phyloP scores from a whole-genome alignment of 148 eudicot species.

The Chenopodium berlandieri region DNA sequence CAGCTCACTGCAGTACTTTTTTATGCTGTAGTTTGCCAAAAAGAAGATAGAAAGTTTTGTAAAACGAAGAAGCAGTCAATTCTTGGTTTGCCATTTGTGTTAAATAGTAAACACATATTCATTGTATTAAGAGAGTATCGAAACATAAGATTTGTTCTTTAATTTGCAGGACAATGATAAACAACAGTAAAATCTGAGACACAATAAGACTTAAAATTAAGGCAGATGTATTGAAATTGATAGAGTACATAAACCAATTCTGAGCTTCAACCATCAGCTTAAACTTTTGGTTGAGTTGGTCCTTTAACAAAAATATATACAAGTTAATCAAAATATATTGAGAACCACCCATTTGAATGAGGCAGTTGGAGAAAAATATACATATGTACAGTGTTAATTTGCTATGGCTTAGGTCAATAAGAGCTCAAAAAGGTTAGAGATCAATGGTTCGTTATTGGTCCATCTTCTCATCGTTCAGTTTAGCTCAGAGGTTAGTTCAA shows the following conservation, averaged over 20 bases:
- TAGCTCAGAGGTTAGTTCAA: conserved; percentile 14
- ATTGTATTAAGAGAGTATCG: not conserved
- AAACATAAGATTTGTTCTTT: too few relatives aligned
- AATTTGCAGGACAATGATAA: not conserved
- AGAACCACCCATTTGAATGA: not conserved
- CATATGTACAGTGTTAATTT: not conserved
- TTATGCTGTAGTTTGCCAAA: too few relatives aligned
- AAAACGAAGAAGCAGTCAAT: too few relatives aligned
- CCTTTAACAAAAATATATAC: too few relatives aligned
- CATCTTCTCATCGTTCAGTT: not conserved
- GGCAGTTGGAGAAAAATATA: not conserved
- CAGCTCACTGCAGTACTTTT: too few relatives aligned
- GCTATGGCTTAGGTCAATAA: not conserved
- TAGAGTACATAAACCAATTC: too few relatives aligned
- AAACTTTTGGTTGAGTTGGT: too few relatives aligned
- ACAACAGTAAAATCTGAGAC: not conserved
- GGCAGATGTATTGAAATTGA: not conserved
- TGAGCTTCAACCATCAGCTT: too few relatives aligned
- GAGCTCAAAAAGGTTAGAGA: not conserved
- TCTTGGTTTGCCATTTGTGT: not conserved
- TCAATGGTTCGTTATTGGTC: not conserved
- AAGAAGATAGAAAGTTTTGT: too few relatives aligned
- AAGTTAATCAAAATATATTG: too few relatives aligned
- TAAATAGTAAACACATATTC: not conserved
- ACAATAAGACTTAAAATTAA: not conserved